These are phyloP conservation scores for Juglanconis oblonga DNA, from an alignment of 2,329 filamentous ascomycete species.

Conservation along the genomic window DNA sequence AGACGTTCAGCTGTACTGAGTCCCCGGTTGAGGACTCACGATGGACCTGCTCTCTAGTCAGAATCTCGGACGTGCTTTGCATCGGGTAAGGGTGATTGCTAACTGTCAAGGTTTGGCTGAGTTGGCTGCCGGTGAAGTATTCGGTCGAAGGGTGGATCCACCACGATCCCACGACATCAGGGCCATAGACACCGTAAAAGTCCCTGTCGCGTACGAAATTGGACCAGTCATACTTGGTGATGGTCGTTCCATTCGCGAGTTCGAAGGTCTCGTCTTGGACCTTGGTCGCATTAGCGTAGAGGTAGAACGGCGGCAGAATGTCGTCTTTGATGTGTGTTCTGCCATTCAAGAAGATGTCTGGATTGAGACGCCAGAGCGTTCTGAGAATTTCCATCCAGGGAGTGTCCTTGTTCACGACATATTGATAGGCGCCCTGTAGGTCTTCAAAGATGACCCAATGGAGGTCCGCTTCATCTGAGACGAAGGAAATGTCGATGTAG, in stretches of 20 bases:
- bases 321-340: slow-evolving; percentile 44
- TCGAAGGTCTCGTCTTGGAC: slow-evolving; percentile 55
- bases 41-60: slow-evolving; percentile 33
- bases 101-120: slow-evolving; percentile 48
- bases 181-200: slow-evolving; percentile 49
- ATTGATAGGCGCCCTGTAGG: slow-evolving; percentile 52
- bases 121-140: slow-evolving; percentile 49
- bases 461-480: slow-evolving; percentile 43
- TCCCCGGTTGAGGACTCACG: slow-evolving; percentile 49
- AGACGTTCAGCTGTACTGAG: slow-evolving; percentile 51
- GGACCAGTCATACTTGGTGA: slow-evolving; percentile 49
- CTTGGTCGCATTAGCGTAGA: slow-evolving; percentile 42
- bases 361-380: slow-evolving; percentile 48
- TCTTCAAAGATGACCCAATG: slow-evolving; percentile 50
- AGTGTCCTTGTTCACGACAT: slow-evolving; percentile 49
- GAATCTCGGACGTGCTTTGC: background rate
- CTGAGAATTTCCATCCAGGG: slow-evolving; percentile 48
- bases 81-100: background rate
- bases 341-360: slow-evolving; percentile 44
- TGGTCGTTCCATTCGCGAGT: slow-evolving; percentile 42
- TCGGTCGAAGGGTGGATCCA: slow-evolving; percentile 49
- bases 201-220: slow-evolving; percentile 34
- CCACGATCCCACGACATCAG: slow-evolving; percentile 45
- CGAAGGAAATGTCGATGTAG: slow-evolving; percentile 46
- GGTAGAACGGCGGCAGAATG: slow-evolving; percentile 38